phyloP scores from a whole-genome alignment of 495 filamentous ascomycete genomes.

The Melanomma pulvis-pyrius region DNA sequence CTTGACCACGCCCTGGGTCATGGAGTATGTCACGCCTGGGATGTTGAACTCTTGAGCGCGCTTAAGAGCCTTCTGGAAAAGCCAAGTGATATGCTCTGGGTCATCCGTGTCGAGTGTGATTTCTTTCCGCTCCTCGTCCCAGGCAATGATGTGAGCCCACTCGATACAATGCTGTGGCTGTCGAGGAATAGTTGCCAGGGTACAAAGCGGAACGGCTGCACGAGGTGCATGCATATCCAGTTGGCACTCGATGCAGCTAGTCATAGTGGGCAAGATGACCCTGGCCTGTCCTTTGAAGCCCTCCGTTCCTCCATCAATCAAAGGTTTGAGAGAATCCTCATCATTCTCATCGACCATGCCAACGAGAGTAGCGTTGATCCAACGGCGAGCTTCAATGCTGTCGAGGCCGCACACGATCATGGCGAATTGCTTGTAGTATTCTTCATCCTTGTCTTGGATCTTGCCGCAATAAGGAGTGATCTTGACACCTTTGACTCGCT shows the following conservation, averaged over 20 bases:
- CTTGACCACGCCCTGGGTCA: constrained; percentile 97
- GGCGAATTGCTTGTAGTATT: constrained; percentile 98
- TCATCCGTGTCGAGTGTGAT: constrained; percentile 87
- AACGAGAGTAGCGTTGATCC: constrained; percentile 95
- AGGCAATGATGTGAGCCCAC: constrained; percentile 93
- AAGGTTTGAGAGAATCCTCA: constrained; percentile 80
- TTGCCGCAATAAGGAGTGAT: constrained; percentile 92
- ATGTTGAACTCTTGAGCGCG: constrained; percentile 91
- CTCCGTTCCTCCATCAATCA: constrained; percentile 97
- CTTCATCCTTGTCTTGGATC: constrained; percentile 96
- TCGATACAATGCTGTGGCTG: constrained; percentile 99
- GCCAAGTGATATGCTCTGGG: constrained; percentile 95
- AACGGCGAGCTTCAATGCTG: constrained; percentile 93
- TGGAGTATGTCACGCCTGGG: constrained; percentile 88
- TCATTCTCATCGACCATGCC: constrained; percentile 82
- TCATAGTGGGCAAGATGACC: constrained; percentile 88
- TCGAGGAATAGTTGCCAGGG: constrained; percentile 92
- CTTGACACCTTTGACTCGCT: constrained; percentile 80
- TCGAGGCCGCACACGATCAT: constrained; percentile 95
- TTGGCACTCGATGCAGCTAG: constrained; percentile 97
- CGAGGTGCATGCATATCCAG: constrained; percentile 96
- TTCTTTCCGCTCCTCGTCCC: constrained; percentile 63
- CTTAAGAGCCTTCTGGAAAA: constrained; percentile 81
- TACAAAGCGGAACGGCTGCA: constrained; percentile 93
- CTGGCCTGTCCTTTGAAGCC: constrained; percentile 97